These are phyloP conservation scores for Brassica incana DNA, from an alignment of 345 rosid species.

Conservation along the genomic window DNA sequence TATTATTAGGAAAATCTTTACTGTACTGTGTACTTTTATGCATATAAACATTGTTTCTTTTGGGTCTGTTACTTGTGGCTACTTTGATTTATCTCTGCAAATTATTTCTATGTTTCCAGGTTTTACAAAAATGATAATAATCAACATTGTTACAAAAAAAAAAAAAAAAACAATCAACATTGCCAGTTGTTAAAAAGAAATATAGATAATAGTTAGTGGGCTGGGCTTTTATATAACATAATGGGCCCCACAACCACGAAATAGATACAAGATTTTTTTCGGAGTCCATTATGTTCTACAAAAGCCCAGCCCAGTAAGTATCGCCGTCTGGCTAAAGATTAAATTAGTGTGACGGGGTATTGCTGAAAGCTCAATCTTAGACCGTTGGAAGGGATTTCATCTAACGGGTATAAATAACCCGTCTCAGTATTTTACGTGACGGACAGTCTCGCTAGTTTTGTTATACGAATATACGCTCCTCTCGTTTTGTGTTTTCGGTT, in stretches of 20 bases:
- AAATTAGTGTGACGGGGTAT: constrained; percentile 11
- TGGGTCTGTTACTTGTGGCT: background rate
- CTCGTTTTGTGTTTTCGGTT: constrained; percentile 20
- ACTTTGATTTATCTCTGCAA: background rate
- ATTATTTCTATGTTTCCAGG: background rate
- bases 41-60: background rate
- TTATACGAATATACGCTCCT: constrained; percentile 36
- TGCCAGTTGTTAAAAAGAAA: too few relatives aligned
- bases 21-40: background rate
- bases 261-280: too few relatives aligned
- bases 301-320: background rate
- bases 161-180: background rate
- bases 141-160: background rate
- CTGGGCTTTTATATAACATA: background rate
- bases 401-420: constrained; percentile 2
- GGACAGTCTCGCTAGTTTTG: constrained; percentile 4
- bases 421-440: constrained; percentile 17
- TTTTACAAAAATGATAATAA: background rate
- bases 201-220: background rate
- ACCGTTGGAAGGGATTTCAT: background rate
- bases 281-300: background rate
- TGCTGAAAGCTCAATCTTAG: background rate
- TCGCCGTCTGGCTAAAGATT: background rate
- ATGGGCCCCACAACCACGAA: background rate
- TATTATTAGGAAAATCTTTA: background rate